Evolutionary conservation across 1,139 yeast genomes (phyloP).

Genomic region (Yamadazyma siamensis): DNA sequence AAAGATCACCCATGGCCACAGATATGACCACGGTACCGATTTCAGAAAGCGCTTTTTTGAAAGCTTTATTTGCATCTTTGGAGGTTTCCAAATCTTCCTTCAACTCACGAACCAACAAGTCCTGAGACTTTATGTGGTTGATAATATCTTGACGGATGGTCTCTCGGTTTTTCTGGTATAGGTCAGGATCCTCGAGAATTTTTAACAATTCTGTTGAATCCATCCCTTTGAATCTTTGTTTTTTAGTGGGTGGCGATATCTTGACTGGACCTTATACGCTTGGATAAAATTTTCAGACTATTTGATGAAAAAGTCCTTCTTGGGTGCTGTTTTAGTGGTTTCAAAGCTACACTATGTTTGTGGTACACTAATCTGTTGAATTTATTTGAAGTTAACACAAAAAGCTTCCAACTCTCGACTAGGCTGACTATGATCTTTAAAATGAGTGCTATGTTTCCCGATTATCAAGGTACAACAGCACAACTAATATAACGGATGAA

Average conservation of each 20-base stretch:
- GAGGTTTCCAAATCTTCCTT: conserved; percentile 48
- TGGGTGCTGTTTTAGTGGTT: background rate
- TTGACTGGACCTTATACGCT: conserved; percentile 9
- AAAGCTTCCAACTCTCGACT: no score
- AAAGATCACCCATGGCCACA: conserved; percentile 81
- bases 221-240: conserved; percentile 22
- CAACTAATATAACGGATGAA: no score
- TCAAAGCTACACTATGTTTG: no score
- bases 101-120: conserved; percentile 24
- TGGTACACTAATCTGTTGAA: no score
- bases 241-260: conserved; percentile 17
- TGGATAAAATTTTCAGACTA: background rate
- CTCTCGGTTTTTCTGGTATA: conserved; percentile 27
- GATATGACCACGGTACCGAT: conserved; percentile 80
- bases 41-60: conserved; percentile 72
- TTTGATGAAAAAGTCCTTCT: background rate
- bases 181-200: conserved; percentile 41
- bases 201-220: conserved; percentile 31
- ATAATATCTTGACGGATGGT: conserved; percentile 32
- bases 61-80: conserved; percentile 68
- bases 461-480: no score
- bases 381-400: no score
- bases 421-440: no score
- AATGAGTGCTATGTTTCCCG: no score
- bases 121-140: conserved; percentile 31